A percentile compares a stretch with the other conserved stretches of the same genome.
Conservation (phyloP, 768 basidiomycete genomes). For the Russula emetica region DNA sequence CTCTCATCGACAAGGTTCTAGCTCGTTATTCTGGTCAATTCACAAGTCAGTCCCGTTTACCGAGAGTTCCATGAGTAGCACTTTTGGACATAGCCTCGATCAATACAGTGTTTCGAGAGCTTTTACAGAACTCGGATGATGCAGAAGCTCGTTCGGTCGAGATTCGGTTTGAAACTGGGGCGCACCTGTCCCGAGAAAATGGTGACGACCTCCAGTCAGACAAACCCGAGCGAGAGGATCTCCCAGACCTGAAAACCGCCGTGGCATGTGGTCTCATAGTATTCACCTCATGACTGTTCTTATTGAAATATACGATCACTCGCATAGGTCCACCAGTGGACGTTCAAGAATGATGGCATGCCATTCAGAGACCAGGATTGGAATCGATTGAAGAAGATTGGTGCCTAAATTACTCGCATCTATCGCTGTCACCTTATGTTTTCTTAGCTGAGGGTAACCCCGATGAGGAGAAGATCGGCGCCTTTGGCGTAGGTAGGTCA, state of each 20-base stretch:
- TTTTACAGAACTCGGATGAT: constrained; percentile 95
- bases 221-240: constrained; percentile 19
- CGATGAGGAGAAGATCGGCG: constrained; percentile 91
- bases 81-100: not conserved
- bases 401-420: constrained; percentile 34
- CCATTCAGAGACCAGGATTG: constrained; percentile 83
- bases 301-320: not conserved
- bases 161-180: constrained; percentile 71
- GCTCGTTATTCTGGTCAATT: constrained; percentile 95
- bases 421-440: not conserved
- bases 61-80: not conserved
- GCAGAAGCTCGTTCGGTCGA: constrained; percentile 72
- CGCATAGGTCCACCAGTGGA: constrained; percentile 69
- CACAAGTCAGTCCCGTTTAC: constrained; percentile 46
- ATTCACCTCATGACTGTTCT: not conserved
- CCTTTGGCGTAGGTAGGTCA: constrained; percentile 71
- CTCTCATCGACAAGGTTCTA: constrained; percentile 95
- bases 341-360: constrained; percentile 84
- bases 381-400: constrained; percentile 85
- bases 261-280: constrained; percentile 39
- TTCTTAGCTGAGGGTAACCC: constrained; percentile 83
- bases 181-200: constrained; percentile 39
- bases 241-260: constrained; percentile 65
- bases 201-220: constrained; percentile 6
- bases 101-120: constrained; percentile 62